Base-by-base conservation (phyloP, 2,329 filamentous ascomycete genomes). In the Fusarium xyrophilum region DNA sequence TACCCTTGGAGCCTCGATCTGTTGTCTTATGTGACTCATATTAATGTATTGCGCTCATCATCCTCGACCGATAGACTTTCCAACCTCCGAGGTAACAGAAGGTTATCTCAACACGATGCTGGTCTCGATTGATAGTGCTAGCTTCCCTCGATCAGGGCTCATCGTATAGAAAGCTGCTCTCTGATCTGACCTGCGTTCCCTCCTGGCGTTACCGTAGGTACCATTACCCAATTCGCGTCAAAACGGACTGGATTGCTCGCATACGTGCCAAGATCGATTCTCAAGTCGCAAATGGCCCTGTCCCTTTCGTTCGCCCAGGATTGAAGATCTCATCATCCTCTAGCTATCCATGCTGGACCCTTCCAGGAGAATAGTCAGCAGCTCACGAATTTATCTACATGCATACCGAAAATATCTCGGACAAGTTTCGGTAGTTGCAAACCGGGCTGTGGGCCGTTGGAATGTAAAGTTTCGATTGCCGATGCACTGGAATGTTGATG, bases 401-500 rank as follows among this genome's bases (percentile, higher is more conserved):
- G 10, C 14, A 12, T 17, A 3, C 15, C 14, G 8, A 13, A 12
- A 32, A 8, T 32, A 10, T 47, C 11, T 48, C 11, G 10, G 6
- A 14, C 19, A 23, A 33, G 28, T 42, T 58, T 56, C 42, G 50
- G 43, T 7, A 35, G 35, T 68, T 62, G 23, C 36, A 33, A 44
- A 56, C 17, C 47, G 48, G 56, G 63, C 54, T 55, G 44, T 28
- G 15, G 33, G 30, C 42, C 32, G 33, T 56, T 68, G 67, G 60
- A 70, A 65, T 68, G 60, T 38, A 57, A 33, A 17, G 8, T 43
- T 46, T 56, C 23, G 40, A 66, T 30, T 69, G 21, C 65, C 63
- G 67, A 57, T 39, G 40, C 47, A 36, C 38, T 56, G 60, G 67
- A 59, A 69, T 56, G 46, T 14, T 50, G 56, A 62, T 59, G 60